Evolutionary conservation across 2,329 filamentous ascomycete genomes (phyloP).

Genomic region (Paraphaeosphaeria sporulosa): DNA sequence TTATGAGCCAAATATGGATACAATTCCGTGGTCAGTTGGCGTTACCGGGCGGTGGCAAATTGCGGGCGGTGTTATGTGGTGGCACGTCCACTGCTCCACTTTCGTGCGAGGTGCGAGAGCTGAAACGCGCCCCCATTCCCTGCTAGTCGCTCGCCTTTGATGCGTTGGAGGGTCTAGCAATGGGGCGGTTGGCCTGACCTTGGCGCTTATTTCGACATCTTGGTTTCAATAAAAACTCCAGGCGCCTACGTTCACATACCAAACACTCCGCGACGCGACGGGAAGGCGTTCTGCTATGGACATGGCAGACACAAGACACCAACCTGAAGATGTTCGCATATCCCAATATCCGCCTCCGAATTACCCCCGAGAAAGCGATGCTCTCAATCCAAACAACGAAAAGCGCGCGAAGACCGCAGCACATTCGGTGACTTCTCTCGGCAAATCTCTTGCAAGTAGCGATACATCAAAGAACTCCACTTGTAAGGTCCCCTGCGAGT

Average conservation of each 20-base stretch:
- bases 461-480: not conserved
- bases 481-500: not conserved
- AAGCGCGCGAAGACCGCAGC: not conserved
- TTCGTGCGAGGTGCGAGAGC: constrained; percentile 1
- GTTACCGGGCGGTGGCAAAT: not conserved
- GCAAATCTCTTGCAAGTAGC: not conserved
- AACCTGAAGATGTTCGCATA: not conserved
- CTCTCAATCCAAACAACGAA: constrained; percentile 2
- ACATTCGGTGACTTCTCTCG: not conserved
- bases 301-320: not conserved
- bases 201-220: not conserved
- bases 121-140: constrained; percentile 8
- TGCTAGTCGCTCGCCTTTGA: not conserved
- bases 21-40: not conserved
- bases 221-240: not conserved
- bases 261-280: not conserved
- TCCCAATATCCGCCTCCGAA: not conserved
- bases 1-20: not conserved
- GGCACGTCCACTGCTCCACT: not conserved
- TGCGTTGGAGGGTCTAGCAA: not conserved
- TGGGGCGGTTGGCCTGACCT: not conserved
- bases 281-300: not conserved
- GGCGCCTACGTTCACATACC: not conserved
- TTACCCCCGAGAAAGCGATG: constrained; percentile 6
- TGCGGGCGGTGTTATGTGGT: not conserved